Evolutionary conservation across 1,139 yeast species (phyloP).

Genomic region (Nakaseomyces uthaithaninus): DNA sequence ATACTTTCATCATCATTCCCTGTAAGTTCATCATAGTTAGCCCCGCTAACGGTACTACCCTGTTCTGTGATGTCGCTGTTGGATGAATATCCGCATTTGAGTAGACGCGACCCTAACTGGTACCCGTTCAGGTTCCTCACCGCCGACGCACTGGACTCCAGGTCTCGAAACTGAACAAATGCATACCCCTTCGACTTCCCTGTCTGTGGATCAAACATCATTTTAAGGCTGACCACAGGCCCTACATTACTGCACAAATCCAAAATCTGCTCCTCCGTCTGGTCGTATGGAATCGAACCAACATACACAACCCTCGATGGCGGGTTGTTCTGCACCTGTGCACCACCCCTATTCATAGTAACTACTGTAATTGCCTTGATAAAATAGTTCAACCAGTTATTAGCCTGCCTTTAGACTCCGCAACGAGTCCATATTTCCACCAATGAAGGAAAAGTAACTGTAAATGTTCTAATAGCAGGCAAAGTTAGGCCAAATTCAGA

Average conservation of each 20-base stretch:
- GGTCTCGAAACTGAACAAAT: slow-evolving; percentile 66
- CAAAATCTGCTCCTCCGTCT: slow-evolving; percentile 82
- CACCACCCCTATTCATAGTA: neutral
- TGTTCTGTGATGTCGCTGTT: slow-evolving; percentile 21
- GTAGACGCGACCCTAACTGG: slow-evolving; percentile 59
- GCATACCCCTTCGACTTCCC: slow-evolving; percentile 93
- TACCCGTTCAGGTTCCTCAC: slow-evolving; percentile 81
- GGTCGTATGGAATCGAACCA: slow-evolving; percentile 64
- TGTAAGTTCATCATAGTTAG: slow-evolving; percentile 11
- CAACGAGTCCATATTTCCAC: no score
- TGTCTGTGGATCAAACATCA: slow-evolving; percentile 78
- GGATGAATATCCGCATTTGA: slow-evolving; percentile 64
- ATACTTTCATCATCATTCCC: slow-evolving; percentile 9
- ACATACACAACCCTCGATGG: slow-evolving; percentile 46
- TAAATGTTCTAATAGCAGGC: no score
- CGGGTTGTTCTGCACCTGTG: slow-evolving; percentile 20
- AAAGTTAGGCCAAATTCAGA: no score
- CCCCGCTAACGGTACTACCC: slow-evolving; percentile 9
- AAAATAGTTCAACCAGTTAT: no score
- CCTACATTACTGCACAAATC: slow-evolving; percentile 44
- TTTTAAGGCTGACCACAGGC: slow-evolving; percentile 68
- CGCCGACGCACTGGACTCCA: slow-evolving; percentile 84
- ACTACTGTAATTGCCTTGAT: no score
- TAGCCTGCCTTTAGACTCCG: no score
- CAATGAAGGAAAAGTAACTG: no score